These are phyloP conservation scores for Perkinsus olseni DNA, from an alignment of 169 alveolate genomes.

Conservation along the genomic window DNA sequence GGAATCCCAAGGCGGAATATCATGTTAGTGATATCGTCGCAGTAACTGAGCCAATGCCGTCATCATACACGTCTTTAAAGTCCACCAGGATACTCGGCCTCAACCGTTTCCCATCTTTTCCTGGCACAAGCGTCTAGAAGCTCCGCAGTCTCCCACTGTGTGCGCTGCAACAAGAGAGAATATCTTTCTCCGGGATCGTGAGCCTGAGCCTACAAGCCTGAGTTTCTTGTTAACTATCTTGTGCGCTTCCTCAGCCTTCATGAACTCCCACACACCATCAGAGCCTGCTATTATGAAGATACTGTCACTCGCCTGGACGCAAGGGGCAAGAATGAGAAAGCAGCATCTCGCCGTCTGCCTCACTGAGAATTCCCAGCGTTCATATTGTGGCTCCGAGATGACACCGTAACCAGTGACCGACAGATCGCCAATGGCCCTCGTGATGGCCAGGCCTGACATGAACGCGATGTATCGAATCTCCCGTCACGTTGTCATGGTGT, in stretches of 20 bases:
- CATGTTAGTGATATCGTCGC: neutral
- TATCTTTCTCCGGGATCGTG: no score
- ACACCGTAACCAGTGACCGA: neutral
- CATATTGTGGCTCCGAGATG: neutral
- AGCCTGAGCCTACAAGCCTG: neutral
- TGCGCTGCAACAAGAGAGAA: neutral
- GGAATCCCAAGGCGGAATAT: neutral
- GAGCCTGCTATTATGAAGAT: neutral
- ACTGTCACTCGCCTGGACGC: neutral
- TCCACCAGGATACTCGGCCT: neutral
- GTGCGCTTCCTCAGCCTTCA: neutral
- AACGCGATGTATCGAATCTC: neutral
- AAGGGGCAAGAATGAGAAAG: neutral
- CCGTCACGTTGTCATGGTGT: no score
- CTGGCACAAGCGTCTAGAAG: neutral
- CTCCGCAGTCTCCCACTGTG: neutral
- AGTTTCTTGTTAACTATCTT: neutral
- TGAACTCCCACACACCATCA: neutral
- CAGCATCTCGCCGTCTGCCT: neutral
- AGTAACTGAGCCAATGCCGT: neutral
- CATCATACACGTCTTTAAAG: neutral
- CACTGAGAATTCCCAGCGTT: neutral
- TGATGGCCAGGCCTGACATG: neutral
- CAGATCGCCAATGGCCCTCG: neutral
- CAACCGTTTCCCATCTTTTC: neutral